Evolutionary conservation across 805 yeast species (phyloP), one percentile per base, ranked within the genome.

Genomic region (Ogataea siamensis): DNA sequence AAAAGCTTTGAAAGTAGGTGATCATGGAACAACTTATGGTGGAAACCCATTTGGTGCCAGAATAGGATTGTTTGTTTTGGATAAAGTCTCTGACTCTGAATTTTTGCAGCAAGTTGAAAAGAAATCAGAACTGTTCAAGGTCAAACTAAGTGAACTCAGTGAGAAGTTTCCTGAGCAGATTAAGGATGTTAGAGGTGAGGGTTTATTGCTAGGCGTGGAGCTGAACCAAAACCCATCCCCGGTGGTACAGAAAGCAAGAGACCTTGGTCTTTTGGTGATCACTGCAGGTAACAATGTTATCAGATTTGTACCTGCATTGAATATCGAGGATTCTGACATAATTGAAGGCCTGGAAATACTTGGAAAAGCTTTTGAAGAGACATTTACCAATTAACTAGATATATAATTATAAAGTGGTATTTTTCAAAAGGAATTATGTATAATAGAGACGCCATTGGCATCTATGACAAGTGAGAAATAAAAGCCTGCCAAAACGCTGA

Each of bases 1-100:
- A 56, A 61, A 68, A 8, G 76, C 70, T 2, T 67, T 93, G 50
- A 71, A 78, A 41, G 91, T 87, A 15, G 99, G 99, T 41, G 99
- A 93, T 58, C 99, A 91, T 59, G 99, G 99, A 40, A 91, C 98
- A 3, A 91, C 99, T 0, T 91, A 83, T 58, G 98, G 99, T 47
- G 99, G 99, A 39, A 93, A 93, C 62, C 98, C 98, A 39, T 68
- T 93, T 46, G 98, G 88, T 5, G 73, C 91, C 23, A 77, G 89
- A 46, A 76, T 93, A 34, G 96, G 88, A 5, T 67, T 72, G 28
- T 80, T 83, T 55, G 95, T 93, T 10, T 64, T 93, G 16, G 79
- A 73, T 37, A 73, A 77, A 51, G 72, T 93, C 29, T 71, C 87
- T 10, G 64, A 81, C 33, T 62, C 69, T 4, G 72, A 67, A 13